These are phyloP conservation scores for Suillus subaureus DNA, from an alignment of 768 basidiomycete genomes.

Conservation along the genomic window DNA sequence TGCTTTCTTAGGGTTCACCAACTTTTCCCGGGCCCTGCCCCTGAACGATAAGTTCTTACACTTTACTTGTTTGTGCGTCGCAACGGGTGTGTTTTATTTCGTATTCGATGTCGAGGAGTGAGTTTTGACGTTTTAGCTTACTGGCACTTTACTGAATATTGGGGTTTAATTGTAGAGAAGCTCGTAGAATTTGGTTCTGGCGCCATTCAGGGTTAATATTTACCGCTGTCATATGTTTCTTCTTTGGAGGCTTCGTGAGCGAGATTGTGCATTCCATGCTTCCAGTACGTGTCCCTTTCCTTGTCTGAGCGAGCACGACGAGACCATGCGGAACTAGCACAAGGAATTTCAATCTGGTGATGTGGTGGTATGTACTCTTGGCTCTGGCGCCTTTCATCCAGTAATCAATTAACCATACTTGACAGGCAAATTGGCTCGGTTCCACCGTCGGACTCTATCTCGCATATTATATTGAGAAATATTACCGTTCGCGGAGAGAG, in stretches of 20 bases:
- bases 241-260: constrained; percentile 79
- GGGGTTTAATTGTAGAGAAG: constrained; percentile 50
- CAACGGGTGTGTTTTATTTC: constrained; percentile 84
- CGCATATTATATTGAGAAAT: constrained; percentile 69
- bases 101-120: constrained; percentile 89
- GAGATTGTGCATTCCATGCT: constrained; percentile 81
- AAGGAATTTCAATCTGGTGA: constrained; percentile 76
- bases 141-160: not conserved
- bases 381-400: constrained; percentile 12
- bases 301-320: constrained; percentile 6
- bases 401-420: constrained; percentile 14
- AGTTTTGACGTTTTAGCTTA: constrained; percentile 27
- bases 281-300: constrained; percentile 49
- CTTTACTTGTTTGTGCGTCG: constrained; percentile 73
- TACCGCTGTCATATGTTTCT: constrained; percentile 70
- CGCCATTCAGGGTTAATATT: constrained; percentile 69
- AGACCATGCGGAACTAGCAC: constrained; percentile 41
- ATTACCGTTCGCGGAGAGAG: constrained; percentile 81
- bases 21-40: constrained; percentile 63
- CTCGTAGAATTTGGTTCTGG: constrained; percentile 87
- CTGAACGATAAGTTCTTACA: constrained; percentile 81
- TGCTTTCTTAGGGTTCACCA: constrained; percentile 78
- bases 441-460: constrained; percentile 67
- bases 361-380: constrained; percentile 54
- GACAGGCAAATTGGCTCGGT: constrained; percentile 78